phyloP scores from a whole-genome alignment of 1,284 basidiomycete species.

The Cronartium ribicola region DNA sequence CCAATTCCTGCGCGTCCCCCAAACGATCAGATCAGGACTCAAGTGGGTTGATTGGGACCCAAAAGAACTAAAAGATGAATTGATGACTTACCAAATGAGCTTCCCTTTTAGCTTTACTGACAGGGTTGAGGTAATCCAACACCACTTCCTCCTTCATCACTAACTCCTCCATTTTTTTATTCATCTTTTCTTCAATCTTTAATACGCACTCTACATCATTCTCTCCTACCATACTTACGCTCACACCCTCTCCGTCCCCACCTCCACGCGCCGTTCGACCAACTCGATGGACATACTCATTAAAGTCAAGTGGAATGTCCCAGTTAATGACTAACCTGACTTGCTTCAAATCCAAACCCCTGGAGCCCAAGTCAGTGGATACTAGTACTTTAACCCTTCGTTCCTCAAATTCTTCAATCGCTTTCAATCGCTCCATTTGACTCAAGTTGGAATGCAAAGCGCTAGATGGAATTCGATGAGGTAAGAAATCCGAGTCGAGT shows the following conservation, averaged over 20 bases:
- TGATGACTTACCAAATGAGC: constrained; percentile 74
- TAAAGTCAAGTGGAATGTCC: constrained; percentile 70
- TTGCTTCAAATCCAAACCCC: constrained; percentile 56
- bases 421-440: constrained; percentile 78
- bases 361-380: constrained; percentile 51
- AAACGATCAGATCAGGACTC: background rate
- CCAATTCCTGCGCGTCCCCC: constrained; percentile 11
- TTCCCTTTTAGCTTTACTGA: constrained; percentile 84
- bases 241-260: constrained; percentile 64
- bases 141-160: constrained; percentile 73
- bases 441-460: constrained; percentile 89
- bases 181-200: constrained; percentile 78
- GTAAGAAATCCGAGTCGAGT: constrained; percentile 63
- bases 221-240: constrained; percentile 92
- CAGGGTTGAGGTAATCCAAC: constrained; percentile 76
- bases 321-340: constrained; percentile 93
- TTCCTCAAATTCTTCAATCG: constrained; percentile 80
- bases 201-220: constrained; percentile 79
- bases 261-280: constrained; percentile 74
- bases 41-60: background rate
- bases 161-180: constrained; percentile 70
- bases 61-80: background rate
- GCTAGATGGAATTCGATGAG: constrained; percentile 73
- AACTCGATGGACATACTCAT: constrained; percentile 62
- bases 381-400: constrained; percentile 53